Conservation (phyloP, 2,329 filamentous ascomycete genomes). For the Drechmeria coniospora region DNA sequence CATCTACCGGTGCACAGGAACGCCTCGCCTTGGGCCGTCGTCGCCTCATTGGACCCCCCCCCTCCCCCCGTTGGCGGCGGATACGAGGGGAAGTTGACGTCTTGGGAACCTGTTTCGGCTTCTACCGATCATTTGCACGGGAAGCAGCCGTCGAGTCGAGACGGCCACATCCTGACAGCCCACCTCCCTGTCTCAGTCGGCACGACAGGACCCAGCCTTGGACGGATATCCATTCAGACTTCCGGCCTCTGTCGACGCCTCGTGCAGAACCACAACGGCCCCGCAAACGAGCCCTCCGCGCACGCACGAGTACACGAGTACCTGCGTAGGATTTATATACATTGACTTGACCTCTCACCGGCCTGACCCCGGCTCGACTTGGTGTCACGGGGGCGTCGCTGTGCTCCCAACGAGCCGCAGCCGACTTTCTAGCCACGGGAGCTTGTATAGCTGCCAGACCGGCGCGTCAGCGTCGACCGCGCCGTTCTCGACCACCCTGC, state of each 20-base stretch:
- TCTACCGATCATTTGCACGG: constrained; percentile 11
- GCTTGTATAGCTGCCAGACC: constrained; percentile 18
- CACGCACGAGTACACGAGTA: no score
- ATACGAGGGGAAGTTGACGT: constrained; percentile 17
- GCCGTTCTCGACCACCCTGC: no score
- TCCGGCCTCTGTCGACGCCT: background rate
- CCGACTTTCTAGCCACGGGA: constrained; percentile 12
- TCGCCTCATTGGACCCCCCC: constrained; percentile 11
- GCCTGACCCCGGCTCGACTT: constrained; percentile 10
- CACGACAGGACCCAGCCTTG: background rate
- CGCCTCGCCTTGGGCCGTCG: constrained; percentile 8
- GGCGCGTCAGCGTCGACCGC: constrained; percentile 7
- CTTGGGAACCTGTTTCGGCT: constrained; percentile 10
- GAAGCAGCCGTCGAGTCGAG: constrained; percentile 10
- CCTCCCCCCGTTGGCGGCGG: constrained; percentile 8
- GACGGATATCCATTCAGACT: no score
- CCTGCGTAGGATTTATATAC: no score
- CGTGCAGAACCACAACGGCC: no score
- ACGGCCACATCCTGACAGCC: no score
- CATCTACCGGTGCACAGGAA: constrained; percentile 12
- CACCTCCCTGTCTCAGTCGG: constrained; percentile 4
- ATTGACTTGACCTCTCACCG: no score
- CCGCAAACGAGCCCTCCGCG: no score
- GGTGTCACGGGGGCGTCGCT: constrained; percentile 17
- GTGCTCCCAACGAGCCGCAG: no score